Conservation (phyloP, 306 rosid species). For the Abrus precatorius region DNA sequence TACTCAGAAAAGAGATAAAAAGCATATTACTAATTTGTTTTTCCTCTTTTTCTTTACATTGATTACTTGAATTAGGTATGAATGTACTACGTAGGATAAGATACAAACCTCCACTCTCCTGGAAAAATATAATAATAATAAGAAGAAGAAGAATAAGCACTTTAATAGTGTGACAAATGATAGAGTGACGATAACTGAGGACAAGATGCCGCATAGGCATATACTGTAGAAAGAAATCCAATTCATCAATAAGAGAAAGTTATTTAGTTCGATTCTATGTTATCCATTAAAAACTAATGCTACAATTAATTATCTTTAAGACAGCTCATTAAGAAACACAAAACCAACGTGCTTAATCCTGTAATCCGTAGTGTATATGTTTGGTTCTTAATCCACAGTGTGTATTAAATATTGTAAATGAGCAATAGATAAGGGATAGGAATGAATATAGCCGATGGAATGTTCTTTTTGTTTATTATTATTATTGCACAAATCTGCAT, state of each 20-base stretch:
- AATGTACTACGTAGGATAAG: neutral
- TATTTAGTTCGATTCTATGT: conserved; percentile 14
- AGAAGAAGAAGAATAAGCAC: neutral
- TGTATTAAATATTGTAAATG: neutral
- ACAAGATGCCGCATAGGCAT: conserved; percentile 32
- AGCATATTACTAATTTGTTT: neutral
- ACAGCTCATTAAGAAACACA: neutral
- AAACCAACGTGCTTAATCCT: conserved; percentile 1
- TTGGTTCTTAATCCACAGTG: conserved; percentile 11
- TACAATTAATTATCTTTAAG: neutral
- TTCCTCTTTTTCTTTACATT: neutral
- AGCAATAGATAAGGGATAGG: conserved; percentile 3
- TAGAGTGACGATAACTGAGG: neutral
- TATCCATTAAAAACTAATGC: conserved; percentile 10
- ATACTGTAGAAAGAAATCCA: neutral
- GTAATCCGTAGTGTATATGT: neutral
- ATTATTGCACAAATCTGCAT: neutral
- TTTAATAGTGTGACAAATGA: neutral
- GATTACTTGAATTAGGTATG: neutral
- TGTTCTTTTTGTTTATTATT: neutral
- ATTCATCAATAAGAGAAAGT: neutral
- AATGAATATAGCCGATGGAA: neutral
- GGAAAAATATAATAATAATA: neutral
- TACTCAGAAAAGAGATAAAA: neutral
- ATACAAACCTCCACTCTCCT: neutral